Percentiles rank a stretch among this genome's conserved stretches.
Evolutionary conservation across 164 flowering plant species (phyloP).

Genomic region (Magnolia kwangsiensis): DNA sequence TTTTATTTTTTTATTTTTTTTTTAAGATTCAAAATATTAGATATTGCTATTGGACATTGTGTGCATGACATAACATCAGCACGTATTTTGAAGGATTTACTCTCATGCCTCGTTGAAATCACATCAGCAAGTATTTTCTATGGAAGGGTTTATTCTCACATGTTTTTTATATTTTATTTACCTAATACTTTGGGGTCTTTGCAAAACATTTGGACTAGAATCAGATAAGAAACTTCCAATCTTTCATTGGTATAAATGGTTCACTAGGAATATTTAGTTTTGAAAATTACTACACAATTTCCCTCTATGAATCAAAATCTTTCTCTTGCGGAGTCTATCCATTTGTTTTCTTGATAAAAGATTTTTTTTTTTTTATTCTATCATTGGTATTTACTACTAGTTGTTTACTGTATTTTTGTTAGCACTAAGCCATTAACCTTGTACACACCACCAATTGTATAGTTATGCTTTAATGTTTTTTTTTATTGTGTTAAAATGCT

Average conservation of each 20-base stretch:
- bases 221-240: background rate
- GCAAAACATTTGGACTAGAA: background rate
- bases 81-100: too few relatives aligned
- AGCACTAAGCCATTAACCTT: background rate
- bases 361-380: background rate
- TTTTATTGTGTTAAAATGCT: background rate
- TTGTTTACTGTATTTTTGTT: background rate
- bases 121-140: background rate
- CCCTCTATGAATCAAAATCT: background rate
- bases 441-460: background rate
- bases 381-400: background rate
- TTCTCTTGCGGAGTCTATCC: background rate
- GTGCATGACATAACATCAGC: too few relatives aligned
- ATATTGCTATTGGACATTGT: too few relatives aligned
- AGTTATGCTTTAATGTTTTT: background rate
- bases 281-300: background rate
- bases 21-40: too few relatives aligned
- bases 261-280: too few relatives aligned
- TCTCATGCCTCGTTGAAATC: background rate
- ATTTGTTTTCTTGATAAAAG: background rate
- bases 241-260: too few relatives aligned
- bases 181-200: background rate
- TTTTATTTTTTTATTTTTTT: too few relatives aligned
- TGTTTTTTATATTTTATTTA: too few relatives aligned
- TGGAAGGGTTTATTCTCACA: too few relatives aligned